phyloP scores from a whole-genome alignment of 2,329 filamentous ascomycete genomes.

The Claviceps maximensis region DNA sequence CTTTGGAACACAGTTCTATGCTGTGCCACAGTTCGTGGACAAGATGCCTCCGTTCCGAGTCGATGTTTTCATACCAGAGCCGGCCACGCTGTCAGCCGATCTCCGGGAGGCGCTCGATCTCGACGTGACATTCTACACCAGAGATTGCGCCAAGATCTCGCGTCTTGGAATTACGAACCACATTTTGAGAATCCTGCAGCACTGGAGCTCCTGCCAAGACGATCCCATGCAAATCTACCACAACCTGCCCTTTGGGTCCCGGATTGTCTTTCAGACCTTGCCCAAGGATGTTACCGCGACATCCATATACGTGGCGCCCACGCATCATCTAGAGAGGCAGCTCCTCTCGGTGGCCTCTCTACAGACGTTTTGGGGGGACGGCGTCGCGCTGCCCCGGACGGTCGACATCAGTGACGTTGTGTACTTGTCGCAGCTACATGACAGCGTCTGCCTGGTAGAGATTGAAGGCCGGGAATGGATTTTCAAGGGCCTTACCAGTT shows the following conservation, averaged over 20 bases:
- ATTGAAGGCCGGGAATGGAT: conserved; percentile 31
- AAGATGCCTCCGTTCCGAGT: conserved; percentile 37
- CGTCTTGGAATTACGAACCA: conserved; percentile 39
- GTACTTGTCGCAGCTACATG: conserved; percentile 41
- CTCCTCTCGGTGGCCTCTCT: conserved; percentile 32
- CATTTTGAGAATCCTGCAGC: conserved; percentile 39
- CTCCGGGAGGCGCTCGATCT: conserved; percentile 34
- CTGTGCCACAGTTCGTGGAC: conserved; percentile 37
- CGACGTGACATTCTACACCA: conserved; percentile 40
- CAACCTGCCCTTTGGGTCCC: conserved; percentile 42
- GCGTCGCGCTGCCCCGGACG: conserved; percentile 28
- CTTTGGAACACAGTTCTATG: conserved; percentile 45
- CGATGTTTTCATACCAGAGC: conserved; percentile 44
- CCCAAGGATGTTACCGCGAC: conserved; percentile 33
- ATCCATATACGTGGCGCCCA: conserved; percentile 32
- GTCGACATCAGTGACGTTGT: conserved; percentile 37
- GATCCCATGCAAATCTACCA: conserved; percentile 25
- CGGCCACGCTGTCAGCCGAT: conserved; percentile 24
- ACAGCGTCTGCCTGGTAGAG: conserved; percentile 43
- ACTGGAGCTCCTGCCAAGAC: conserved; percentile 28
- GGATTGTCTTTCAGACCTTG: conserved; percentile 40
- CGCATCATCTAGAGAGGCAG: conserved; percentile 40
- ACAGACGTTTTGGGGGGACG: conserved; percentile 28
- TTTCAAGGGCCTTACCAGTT: conserved; percentile 45
- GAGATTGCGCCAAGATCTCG: conserved; percentile 33